These are phyloP conservation scores for Salvia hispanica DNA, from an alignment of 257 asterid species.

Conservation along the genomic window DNA sequence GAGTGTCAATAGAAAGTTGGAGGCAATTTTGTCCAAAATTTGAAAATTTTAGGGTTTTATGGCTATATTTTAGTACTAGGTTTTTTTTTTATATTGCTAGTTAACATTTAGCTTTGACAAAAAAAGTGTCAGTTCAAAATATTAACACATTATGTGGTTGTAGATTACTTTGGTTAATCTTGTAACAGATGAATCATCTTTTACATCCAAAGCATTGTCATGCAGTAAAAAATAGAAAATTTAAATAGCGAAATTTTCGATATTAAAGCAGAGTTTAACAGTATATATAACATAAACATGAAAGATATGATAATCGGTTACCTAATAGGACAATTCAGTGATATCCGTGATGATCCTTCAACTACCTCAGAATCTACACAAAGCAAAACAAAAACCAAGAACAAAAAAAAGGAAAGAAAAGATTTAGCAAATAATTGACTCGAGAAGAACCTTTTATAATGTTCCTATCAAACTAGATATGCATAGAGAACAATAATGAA, in stretches of 20 bases:
- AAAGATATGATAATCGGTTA: slow-evolving; percentile 36
- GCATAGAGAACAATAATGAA: slow-evolving; percentile 16
- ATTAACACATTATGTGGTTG: background rate
- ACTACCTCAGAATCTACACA: slow-evolving; percentile 76
- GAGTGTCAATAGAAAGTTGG: too few relatives aligned
- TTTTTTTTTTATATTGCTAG: too few relatives aligned
- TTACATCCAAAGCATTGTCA: slow-evolving; percentile 18
- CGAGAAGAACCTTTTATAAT: slow-evolving; percentile 12
- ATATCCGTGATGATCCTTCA: slow-evolving; percentile 86
- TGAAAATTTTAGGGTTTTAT: too few relatives aligned
- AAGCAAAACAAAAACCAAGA: slow-evolving; percentile 19
- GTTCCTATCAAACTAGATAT: slow-evolving; percentile 1
- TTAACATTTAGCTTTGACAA: too few relatives aligned
- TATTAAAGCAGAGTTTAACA: slow-evolving; percentile 7
- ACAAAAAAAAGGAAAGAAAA: background rate
- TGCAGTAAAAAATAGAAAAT: background rate
- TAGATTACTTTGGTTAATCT: background rate
- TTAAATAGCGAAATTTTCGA: background rate
- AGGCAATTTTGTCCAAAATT: too few relatives aligned
- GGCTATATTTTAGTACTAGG: too few relatives aligned
- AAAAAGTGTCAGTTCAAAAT: too few relatives aligned
- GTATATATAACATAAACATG: slow-evolving; percentile 17
- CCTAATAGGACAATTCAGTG: slow-evolving; percentile 95
- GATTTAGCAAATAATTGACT: slow-evolving; percentile 28
- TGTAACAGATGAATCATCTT: slow-evolving; percentile 14